phyloP scores from a whole-genome alignment of 306 rosid genomes.

The Lathyrus oleraceus region DNA sequence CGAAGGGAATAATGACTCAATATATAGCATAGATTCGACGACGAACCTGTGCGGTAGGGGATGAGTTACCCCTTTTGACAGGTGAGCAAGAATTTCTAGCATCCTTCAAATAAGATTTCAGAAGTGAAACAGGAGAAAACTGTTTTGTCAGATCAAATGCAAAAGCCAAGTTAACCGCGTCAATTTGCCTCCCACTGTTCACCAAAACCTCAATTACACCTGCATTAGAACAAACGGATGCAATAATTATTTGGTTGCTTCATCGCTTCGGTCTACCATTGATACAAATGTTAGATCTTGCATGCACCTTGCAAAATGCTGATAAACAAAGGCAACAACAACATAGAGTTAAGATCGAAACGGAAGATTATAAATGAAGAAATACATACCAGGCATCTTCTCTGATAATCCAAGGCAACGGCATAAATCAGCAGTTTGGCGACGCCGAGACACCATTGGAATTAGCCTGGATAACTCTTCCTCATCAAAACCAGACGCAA shows the following conservation, averaged over 20 bases:
- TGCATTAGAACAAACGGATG: slow-evolving; percentile 32
- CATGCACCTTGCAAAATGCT: too few relatives aligned
- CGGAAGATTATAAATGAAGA: neutral
- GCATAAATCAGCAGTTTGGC: slow-evolving; percentile 96
- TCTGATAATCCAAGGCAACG: slow-evolving; percentile 90
- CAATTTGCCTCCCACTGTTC: slow-evolving; percentile 92
- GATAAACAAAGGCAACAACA: too few relatives aligned
- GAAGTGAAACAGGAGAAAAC: slow-evolving; percentile 78
- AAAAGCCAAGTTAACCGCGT: slow-evolving; percentile 91
- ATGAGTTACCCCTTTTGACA: slow-evolving; percentile 67
- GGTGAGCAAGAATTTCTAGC: slow-evolving; percentile 80
- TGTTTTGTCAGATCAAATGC: slow-evolving; percentile 79
- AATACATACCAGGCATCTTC: slow-evolving; percentile 82
- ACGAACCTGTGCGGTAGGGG: slow-evolving; percentile 79
- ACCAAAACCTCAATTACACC: slow-evolving; percentile 83
- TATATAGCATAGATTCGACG: neutral
- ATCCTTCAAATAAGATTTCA: slow-evolving; percentile 88
- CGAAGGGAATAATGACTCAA: slow-evolving; percentile 7
- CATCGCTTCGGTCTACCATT: too few relatives aligned
- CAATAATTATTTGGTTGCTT: too few relatives aligned
- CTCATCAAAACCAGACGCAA: slow-evolving; percentile 84
- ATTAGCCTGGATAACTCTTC: slow-evolving; percentile 76
- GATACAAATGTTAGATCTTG: neutral
- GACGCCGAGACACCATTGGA: slow-evolving; percentile 96
- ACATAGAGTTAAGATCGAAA: slow-evolving; percentile 2